Evolutionary conservation across 176 grass and related monocot genomes (phyloP), one percentile per base, ranked within the genome.

Genomic region (Secale cereale): DNA sequence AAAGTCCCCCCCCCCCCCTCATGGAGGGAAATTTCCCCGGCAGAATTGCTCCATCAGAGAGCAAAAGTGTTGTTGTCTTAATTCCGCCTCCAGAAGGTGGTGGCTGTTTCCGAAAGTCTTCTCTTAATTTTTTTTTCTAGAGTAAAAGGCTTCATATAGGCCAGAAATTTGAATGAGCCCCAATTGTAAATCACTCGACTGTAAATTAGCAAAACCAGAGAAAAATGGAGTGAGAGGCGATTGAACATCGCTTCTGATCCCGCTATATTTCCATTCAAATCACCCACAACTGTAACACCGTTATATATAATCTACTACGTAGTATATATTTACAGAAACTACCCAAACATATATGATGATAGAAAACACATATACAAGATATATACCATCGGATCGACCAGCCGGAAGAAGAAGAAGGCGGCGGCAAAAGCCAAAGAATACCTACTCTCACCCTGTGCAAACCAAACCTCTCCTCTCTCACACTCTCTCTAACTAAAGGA

Each of bases 341-440:
- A 82, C 2, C n/a, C 50, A 22, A 91, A 63, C 15, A 84, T 56
- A 52, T 80, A 54, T 23, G 6, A 52, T 3, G 10, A 66, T 46
- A 87, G 5, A 84, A 20, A 71, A 90, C 31, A 37, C 36, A 79
- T 80, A 63, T 76, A 91, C 80, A 87, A 26, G 56, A 76, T 41
- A 74, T 83, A 63, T 72, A 85, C 70, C 29, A 61, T 10, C 30
- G 16, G 4, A 74, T 54, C 9, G 33, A 61, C 41, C 37, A 48
- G 54, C 82, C 22, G 10, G n/a, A 61, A 67, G 45, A 65, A 67
- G 32, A 11, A 27, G 13, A 60, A 67, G 60, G 56, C n/a, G 14
- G 6, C n/a, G 60, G 69, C 80, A 80, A 87, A 91, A 87, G 76
- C 80, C 76, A 87, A 91, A 87, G 76, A 91, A 87, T 87, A 30